Evolutionary conservation across 1,284 basidiomycete species (phyloP).

Genomic region (Ceratobasidium theobromae): DNA sequence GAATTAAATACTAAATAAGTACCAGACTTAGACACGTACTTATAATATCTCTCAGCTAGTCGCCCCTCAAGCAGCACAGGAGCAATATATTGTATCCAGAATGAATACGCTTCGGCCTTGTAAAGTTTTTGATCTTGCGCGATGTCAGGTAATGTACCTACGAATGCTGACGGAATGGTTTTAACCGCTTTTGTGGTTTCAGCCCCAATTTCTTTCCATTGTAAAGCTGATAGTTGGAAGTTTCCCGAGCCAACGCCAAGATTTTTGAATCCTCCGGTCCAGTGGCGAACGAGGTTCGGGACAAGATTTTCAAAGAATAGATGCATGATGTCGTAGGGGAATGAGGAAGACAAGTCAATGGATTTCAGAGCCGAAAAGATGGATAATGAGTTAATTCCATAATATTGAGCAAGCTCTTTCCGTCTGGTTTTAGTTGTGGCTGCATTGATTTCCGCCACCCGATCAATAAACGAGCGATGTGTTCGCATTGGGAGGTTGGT

Average conservation of each 20-base stretch:
- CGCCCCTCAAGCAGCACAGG: neutral
- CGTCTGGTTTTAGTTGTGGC: neutral
- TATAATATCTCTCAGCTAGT: conserved; percentile 1
- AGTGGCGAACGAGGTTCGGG: conserved; percentile 47
- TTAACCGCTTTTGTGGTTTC: conserved; percentile 39
- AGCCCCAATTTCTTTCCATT: conserved; percentile 42
- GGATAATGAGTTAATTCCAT: conserved; percentile 27
- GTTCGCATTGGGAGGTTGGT: conserved; percentile 24
- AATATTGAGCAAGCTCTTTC: neutral
- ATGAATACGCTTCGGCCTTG: too few species aligned
- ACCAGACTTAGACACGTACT: neutral
- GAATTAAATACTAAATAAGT: neutral
- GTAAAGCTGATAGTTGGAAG: conserved; percentile 38
- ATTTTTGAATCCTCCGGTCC: conserved; percentile 49
- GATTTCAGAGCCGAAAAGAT: conserved; percentile 35
- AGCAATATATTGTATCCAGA: conserved; percentile 4
- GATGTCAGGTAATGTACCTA: conserved; percentile 36
- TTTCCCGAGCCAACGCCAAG: conserved; percentile 43
- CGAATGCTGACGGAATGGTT: conserved; percentile 44
- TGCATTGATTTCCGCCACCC: neutral
- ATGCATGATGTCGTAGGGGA: conserved; percentile 53
- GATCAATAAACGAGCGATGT: conserved; percentile 1
- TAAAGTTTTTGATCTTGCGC: neutral
- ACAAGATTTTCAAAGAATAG: conserved; percentile 40
- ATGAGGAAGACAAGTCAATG: neutral